These are phyloP conservation scores for Solanum lycopersicoides DNA, from an alignment of 257 asterid genomes.

Conservation along the genomic window DNA sequence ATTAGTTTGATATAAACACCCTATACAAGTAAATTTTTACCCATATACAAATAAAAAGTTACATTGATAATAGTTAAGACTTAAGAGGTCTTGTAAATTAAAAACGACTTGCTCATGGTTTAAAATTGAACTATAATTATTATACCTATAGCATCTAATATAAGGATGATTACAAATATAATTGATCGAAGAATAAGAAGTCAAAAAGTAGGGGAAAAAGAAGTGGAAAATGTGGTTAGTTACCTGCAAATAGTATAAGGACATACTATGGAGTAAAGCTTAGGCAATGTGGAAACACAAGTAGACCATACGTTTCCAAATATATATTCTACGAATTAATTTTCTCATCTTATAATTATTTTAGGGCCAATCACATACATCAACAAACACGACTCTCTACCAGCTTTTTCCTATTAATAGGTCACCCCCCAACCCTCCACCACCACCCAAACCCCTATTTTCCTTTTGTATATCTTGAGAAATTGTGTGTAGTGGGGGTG, in stretches of 20 bases:
- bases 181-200: not conserved
- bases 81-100: not conserved
- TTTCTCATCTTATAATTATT: not conserved
- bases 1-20: not conserved
- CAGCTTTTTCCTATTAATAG: not conserved
- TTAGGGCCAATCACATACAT: conserved; percentile 5
- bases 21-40: not conserved
- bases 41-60: not conserved
- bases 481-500: not conserved
- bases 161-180: not conserved
- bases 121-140: not conserved
- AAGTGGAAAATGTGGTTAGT: conserved; percentile 5
- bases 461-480: not conserved
- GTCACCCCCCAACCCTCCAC: not conserved
- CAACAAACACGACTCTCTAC: conserved; percentile 18
- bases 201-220: not conserved
- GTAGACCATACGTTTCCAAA: conserved; percentile 28
- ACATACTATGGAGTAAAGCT: conserved; percentile 34
- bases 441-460: not conserved
- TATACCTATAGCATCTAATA: not conserved
- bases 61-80: not conserved
- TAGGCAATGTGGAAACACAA: conserved; percentile 30
- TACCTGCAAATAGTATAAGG: conserved; percentile 7
- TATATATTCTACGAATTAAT: not conserved
- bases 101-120: not conserved